A percentile compares a stretch with the other conserved stretches of the same genome.
Conservation (phyloP, 345 rosid genomes). For the Brassica cretica region DNA sequence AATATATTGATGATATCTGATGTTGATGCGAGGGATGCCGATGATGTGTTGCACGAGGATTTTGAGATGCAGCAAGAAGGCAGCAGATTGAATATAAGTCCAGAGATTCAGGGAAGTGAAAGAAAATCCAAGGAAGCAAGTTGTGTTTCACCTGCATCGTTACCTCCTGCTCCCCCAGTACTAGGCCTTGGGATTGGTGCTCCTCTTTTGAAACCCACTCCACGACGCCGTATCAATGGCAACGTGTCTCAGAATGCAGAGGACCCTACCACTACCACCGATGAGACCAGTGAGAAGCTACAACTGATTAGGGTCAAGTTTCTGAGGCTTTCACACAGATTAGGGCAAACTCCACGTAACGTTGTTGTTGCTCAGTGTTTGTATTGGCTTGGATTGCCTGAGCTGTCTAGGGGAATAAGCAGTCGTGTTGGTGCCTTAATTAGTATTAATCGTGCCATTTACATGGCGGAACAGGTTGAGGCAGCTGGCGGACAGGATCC, state of each 20-base stretch:
- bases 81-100: too few species aligned
- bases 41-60: too few species aligned
- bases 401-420: slow-evolving; percentile 93
- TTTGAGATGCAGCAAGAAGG: too few species aligned
- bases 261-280: slow-evolving; percentile 34
- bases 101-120: too few species aligned
- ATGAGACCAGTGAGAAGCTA: slow-evolving; percentile 47
- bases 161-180: background rate
- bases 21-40: too few species aligned
- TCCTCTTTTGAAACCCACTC: background rate
- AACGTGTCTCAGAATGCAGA: background rate
- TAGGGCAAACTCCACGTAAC: slow-evolving; percentile 97
- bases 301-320: slow-evolving; percentile 64
- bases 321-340: slow-evolving; percentile 91
- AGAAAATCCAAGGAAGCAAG: too few species aligned
- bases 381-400: slow-evolving; percentile 91
- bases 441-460: slow-evolving; percentile 39
- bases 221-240: background rate
- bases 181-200: background rate
- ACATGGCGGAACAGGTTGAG: slow-evolving; percentile 97
- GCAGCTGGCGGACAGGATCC: slow-evolving; percentile 38
- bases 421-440: slow-evolving; percentile 76
- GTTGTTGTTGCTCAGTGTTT: slow-evolving; percentile 98
- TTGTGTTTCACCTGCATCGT: too few species aligned
- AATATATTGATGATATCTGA: background rate